Base-by-base conservation (phyloP, 202 grass and related monocot species). In the Cymbopogon flexuosus region DNA sequence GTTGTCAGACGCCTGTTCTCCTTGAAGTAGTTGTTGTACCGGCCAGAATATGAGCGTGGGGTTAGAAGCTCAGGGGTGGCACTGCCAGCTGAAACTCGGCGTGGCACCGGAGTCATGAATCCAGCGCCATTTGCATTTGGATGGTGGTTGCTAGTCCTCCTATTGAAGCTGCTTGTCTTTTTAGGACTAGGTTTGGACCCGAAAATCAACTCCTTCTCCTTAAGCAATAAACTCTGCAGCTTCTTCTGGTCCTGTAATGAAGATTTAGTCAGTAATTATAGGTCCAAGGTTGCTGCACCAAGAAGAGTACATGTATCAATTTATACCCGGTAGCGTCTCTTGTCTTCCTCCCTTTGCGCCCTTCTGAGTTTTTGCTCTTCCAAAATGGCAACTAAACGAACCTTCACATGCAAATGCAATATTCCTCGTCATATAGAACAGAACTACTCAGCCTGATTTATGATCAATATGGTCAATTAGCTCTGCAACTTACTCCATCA, bases 331-430 rank as follows among this genome's bases (percentile, higher is more conserved):
- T 72, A 75, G 22, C 88, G 79, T 65, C 81, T 93, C 88, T 79
- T 96, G 30, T 93, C 80, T 84, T 99, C 90, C 79, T 99, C 96
- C 70, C 89, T 93, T 31, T 99, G 90, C 41, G 84, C 82, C 80
- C 88, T 93, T 61, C 79, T 89, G 61, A 99, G 81, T 73, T 99
- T 99, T 75, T 96, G 93, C 73, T 99, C 92, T 82, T 99, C 96
- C 80, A 99, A 75, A 81, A 99, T 87, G 57, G 96, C 88, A 54
- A 93, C 88, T 52, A 99, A 84, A 62, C 88, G 88, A 21, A 90
- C 84, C 96, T 99, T 84, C 31, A 87, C 33, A 79, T 43, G 64
- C 19, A 76, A 88, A 59, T 65, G 85, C 24, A 84, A 15, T 16
- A 33, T 61, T 66, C 56, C 14, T 82, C 37, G 73, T 69, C 57